Percentiles rank a stretch among this genome's conserved stretches.
These are phyloP conservation scores for Ceratocystis smalleyi DNA, from an alignment of 2,329 filamentous ascomycete species.

Conservation along the genomic window DNA sequence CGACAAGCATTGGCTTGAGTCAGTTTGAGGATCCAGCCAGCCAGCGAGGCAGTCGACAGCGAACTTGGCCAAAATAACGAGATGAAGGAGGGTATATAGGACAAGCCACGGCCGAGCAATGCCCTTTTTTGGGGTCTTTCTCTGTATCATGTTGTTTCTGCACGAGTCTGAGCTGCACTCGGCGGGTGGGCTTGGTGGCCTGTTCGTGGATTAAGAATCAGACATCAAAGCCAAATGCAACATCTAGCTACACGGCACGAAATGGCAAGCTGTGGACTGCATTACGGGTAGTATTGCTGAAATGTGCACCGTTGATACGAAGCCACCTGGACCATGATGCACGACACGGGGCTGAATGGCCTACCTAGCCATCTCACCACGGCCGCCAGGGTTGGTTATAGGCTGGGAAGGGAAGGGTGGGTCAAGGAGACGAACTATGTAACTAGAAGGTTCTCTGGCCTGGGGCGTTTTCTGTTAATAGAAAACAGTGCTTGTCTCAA, in stretches of 20 bases:
- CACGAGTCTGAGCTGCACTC: not conserved
- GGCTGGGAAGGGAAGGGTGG: not conserved
- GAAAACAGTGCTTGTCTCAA: no score
- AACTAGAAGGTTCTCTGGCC: not conserved
- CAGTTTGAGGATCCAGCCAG: not conserved
- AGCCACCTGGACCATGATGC: no score
- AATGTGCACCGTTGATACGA: not conserved
- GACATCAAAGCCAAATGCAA: not conserved
- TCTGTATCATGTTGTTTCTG: not conserved
- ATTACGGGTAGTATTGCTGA: no score
- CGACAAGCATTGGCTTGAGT: not conserved
- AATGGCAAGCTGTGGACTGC: not conserved
- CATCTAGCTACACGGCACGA: not conserved
- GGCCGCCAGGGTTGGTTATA: not conserved
- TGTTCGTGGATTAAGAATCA: not conserved
- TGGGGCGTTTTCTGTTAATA: not conserved
- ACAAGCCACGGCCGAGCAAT: not conserved
- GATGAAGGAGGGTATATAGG: not conserved
- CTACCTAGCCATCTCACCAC: not conserved
- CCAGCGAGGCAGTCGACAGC: not conserved
- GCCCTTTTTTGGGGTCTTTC: not conserved
- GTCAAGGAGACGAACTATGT: not conserved
- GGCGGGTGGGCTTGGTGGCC: not conserved
- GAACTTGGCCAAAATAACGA: not conserved
- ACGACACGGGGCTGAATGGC: no score